A percentile compares a stretch with the other conserved stretches of the same genome.
Evolutionary conservation across 805 yeast species (phyloP).

Genomic region (Teunomyces pallodes): DNA sequence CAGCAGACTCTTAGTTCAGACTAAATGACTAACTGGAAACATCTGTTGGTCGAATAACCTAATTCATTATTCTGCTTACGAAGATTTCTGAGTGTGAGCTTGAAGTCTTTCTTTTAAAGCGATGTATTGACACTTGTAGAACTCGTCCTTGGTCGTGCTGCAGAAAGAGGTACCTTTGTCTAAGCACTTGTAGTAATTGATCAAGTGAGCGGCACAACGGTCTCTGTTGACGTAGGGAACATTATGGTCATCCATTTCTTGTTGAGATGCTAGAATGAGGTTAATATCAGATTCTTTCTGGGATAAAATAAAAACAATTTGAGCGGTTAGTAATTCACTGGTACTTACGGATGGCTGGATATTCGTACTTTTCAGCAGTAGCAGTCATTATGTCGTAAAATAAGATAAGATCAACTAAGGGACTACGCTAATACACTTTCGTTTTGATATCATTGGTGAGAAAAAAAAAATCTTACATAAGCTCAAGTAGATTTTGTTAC

Average conservation of each 20-base stretch:
- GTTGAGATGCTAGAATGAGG: constrained; percentile 14
- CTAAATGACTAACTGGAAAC: background rate
- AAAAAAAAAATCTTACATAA: background rate
- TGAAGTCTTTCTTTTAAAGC: constrained; percentile 42
- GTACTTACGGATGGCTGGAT: constrained; percentile 15
- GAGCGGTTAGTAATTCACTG: background rate
- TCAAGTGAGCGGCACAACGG: constrained; percentile 42
- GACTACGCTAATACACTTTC: background rate
- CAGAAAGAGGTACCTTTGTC: constrained; percentile 44
- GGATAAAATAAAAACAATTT: background rate
- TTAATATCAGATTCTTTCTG: constrained; percentile 4
- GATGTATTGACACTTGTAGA: constrained; percentile 43
- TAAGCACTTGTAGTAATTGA: constrained; percentile 42
- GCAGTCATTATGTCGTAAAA: constrained; percentile 10
- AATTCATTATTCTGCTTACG: background rate
- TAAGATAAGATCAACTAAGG: background rate
- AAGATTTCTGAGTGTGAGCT: background rate
- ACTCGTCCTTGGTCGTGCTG: constrained; percentile 37
- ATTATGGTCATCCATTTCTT: constrained; percentile 39
- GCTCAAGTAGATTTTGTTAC: background rate
- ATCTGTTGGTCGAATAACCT: background rate
- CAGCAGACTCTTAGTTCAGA: background rate
- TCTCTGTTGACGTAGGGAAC: constrained; percentile 46
- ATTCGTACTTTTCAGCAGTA: constrained; percentile 12
- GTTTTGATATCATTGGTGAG: constrained; percentile 10